A percentile compares a stretch with the other conserved stretches of the same genome.
Evolutionary conservation across 225 moss, liverwort and hornwort genomes (phyloP).

Genomic region (Polytrichum formosum): DNA sequence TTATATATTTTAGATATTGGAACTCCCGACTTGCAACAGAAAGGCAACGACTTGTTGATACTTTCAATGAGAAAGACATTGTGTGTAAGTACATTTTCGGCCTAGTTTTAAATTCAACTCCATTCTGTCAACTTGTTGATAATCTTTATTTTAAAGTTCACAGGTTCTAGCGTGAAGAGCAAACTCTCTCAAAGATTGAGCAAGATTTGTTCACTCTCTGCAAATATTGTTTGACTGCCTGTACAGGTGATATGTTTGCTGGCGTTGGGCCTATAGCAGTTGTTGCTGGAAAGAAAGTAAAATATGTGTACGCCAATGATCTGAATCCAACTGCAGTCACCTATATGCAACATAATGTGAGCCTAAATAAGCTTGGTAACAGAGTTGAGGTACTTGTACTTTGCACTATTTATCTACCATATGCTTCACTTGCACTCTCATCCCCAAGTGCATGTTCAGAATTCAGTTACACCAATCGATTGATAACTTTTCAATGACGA

Average conservation of each 20-base stretch:
- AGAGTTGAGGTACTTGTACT: slow-evolving; percentile 62
- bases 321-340: slow-evolving; percentile 61
- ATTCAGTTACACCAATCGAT: too few species aligned
- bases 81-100: slow-evolving; percentile 57
- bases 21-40: slow-evolving; percentile 67
- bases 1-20: slow-evolving; percentile 44
- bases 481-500: too few species aligned
- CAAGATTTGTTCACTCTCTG: too few species aligned
- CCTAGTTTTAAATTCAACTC: too few species aligned
- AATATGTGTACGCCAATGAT: slow-evolving; percentile 82
- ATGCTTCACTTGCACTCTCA: background rate
- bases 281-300: slow-evolving; percentile 72
- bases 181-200: too few species aligned
- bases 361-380: slow-evolving; percentile 53
- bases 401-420: too few species aligned
- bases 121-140: too few species aligned
- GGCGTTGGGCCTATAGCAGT: slow-evolving; percentile 82
- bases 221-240: background rate
- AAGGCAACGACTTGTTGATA: slow-evolving; percentile 73
- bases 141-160: too few species aligned
- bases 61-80: slow-evolving; percentile 58
- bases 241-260: slow-evolving; percentile 87
- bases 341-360: slow-evolving; percentile 71
- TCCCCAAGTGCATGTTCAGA: background rate
- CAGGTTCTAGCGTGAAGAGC: too few species aligned